Conservation (phyloP, 2,329 filamentous ascomycete species). For the Aspergillus sp. region DNA sequence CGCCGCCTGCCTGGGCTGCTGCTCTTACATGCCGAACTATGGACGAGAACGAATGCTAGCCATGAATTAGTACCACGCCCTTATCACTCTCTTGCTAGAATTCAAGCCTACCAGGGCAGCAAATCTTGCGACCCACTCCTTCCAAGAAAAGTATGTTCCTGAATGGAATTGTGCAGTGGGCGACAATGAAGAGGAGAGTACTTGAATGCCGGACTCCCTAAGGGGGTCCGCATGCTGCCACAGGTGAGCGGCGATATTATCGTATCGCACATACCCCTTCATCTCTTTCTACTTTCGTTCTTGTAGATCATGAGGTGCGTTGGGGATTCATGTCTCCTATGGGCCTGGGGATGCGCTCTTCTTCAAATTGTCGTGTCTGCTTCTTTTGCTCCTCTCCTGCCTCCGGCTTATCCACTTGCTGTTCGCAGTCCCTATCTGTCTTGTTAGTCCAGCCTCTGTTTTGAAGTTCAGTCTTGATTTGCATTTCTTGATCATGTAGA, state of each 20-base stretch:
- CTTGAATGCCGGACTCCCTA: neutral
- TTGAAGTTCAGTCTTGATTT: neutral
- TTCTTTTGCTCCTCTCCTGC: slow-evolving; percentile 16
- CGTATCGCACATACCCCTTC: neutral
- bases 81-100: neutral
- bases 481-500: neutral
- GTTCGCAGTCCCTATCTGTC: slow-evolving; percentile 45
- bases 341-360: slow-evolving; percentile 9
- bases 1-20: neutral
- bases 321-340: neutral
- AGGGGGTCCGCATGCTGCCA: neutral
- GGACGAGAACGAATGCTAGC: neutral
- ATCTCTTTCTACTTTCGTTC: neutral
- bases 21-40: neutral
- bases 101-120: neutral
- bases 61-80: neutral
- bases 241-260: neutral
- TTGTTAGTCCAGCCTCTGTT: slow-evolving; percentile 17
- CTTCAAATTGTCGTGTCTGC: slow-evolving; percentile 18
- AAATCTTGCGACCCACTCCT: neutral
- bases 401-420: slow-evolving; percentile 45
- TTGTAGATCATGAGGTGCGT: neutral
- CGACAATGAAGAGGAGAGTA: neutral
- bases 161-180: neutral
- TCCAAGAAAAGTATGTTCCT: neutral